Base-by-base conservation (phyloP, 2,329 filamentous ascomycete species). In the Penicillium sp. region DNA sequence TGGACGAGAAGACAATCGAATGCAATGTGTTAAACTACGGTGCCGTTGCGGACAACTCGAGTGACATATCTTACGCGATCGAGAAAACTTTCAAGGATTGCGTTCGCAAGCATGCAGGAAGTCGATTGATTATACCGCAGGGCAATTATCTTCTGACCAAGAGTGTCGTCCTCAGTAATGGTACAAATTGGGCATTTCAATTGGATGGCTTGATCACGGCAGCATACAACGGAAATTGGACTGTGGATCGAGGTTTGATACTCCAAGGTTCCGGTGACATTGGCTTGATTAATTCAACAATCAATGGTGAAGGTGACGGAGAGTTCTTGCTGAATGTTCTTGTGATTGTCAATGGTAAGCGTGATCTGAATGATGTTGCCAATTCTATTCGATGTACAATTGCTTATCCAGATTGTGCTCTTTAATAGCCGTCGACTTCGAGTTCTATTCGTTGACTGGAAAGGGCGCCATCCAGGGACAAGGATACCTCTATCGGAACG, bases 401-500 rank as follows among this genome's bases (percentile, higher is more conserved):
- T 16, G 26, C 6, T 46, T 6, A 42, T 42, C 22, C 2, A 46
- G 10, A 8, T 28, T n/a, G n/a, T 1, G 14, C 2, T 22, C 4
- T 7, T 26, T n/a, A 14, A 16, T 8, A 73, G 71, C 71, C 38
- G 68, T 70, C 14, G 74, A 76, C 57, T 70, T 77, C 43, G 74
- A 76, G 56, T 73, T 76, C 26, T 77, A 72, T 56, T 76, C 74
- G 0, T 68, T 63, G n/a, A 77, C 72, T 49, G 70, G 70, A 4
- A 63, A 66, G 1, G 74, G 75, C 10, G 74, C 74, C 4, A 70
- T 77, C 53, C 70, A 77, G 38, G 74, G 74, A 7, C 74, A 77
- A 61, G 74, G 75, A 4, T 77, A 76, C 53, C 63, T 76, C 6
- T 71, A 70, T 37, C 65, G 74, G 42, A 68, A 71, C 8, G 64